phyloP scores from a whole-genome alignment of 768 basidiomycete genomes.

The Mycena rebaudengoi region DNA sequence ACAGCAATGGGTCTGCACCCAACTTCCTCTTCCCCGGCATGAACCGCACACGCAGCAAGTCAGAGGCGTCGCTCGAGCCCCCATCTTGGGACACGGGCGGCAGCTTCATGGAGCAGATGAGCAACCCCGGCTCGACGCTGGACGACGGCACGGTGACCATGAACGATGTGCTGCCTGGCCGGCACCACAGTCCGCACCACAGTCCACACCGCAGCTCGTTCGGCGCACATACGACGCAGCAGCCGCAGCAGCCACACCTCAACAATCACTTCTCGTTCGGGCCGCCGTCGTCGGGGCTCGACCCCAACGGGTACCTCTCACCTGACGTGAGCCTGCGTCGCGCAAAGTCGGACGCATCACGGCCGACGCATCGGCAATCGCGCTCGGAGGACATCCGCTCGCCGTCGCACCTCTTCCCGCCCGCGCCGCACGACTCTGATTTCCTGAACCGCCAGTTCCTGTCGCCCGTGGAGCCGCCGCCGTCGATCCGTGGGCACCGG shows the following conservation, averaged over 20 bases:
- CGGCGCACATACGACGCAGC: constrained; percentile 27
- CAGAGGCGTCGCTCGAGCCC: constrained; percentile 65
- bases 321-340: constrained; percentile 39
- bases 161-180: constrained; percentile 38
- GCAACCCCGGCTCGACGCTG: constrained; percentile 44
- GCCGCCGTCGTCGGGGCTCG: constrained; percentile 13
- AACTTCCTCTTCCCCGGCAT: constrained; percentile 44
- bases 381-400: constrained; percentile 63
- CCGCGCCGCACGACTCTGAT: constrained; percentile 55
- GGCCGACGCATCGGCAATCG: constrained; percentile 34
- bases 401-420: constrained; percentile 24
- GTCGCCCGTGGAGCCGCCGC: constrained; percentile 23
- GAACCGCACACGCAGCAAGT: constrained; percentile 64
- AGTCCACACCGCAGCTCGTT: constrained; percentile 37
- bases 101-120: constrained; percentile 38
- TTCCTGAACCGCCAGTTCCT: constrained; percentile 48
- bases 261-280: constrained; percentile 47
- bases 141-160: constrained; percentile 43
- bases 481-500: constrained; percentile 8
- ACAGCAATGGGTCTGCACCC: constrained; percentile 14
- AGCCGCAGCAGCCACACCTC: constrained; percentile 30
- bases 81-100: constrained; percentile 56
- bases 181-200: constrained; percentile 30
- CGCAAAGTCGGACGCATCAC: constrained; percentile 35
- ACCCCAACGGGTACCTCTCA: constrained; percentile 36